These are phyloP conservation scores for Triangularia verruculosa DNA, from an alignment of 2,329 filamentous ascomycete genomes.

Conservation along the genomic window DNA sequence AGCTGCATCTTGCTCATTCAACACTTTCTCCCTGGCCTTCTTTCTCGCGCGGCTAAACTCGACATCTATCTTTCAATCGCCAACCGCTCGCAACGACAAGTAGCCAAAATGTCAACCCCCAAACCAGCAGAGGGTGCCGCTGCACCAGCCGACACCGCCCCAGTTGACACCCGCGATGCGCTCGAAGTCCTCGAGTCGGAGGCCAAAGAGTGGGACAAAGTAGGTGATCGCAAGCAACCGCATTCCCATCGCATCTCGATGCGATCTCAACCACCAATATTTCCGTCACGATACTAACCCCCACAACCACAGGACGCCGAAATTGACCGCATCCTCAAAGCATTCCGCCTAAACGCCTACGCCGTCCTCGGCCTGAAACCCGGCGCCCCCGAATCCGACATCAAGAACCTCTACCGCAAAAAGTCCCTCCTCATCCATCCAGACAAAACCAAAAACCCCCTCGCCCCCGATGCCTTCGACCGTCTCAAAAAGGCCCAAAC, in stretches of 20 bases:
- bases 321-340: constrained; percentile 88
- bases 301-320: constrained; percentile 69
- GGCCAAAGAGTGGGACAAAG: constrained; percentile 89
- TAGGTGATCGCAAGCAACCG: constrained; percentile 33
- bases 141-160: constrained; percentile 52
- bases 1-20: neutral
- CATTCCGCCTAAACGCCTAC: constrained; percentile 79
- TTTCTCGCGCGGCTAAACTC: neutral
- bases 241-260: neutral
- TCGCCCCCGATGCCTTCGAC: constrained; percentile 93
- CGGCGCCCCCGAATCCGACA: constrained; percentile 91
- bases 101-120: neutral
- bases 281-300: neutral
- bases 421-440: constrained; percentile 99
- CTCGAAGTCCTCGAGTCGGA: constrained; percentile 80
- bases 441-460: constrained; percentile 91
- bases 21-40: neutral
- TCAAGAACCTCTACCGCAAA: constrained; percentile 89
- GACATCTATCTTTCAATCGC: neutral
- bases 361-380: constrained; percentile 94
- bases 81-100: neutral
- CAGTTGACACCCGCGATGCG: constrained; percentile 52
- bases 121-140: constrained; percentile 24
- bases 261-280: neutral
- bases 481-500: constrained; percentile 92